Evolutionary conservation across 768 basidiomycete genomes (phyloP).

Genomic region (Mycena venus): DNA sequence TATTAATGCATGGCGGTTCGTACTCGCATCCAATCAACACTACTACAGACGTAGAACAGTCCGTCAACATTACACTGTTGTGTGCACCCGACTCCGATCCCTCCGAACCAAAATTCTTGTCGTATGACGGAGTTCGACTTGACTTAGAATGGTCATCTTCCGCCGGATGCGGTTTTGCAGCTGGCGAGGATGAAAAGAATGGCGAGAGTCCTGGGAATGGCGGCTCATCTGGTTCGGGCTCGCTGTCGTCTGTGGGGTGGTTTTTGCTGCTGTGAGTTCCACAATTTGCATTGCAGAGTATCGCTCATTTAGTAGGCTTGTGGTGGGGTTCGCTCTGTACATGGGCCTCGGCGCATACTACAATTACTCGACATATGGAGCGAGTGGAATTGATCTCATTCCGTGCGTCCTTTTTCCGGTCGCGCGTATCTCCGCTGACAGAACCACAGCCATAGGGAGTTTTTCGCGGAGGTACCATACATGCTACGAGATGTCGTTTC

Average conservation of each 20-base stretch:
- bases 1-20: constrained; percentile 69
- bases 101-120: constrained; percentile 62
- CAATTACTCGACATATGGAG: constrained; percentile 91
- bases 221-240: constrained; percentile 50
- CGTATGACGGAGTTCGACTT: constrained; percentile 69
- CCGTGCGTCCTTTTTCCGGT: constrained; percentile 66
- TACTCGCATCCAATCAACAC: constrained; percentile 67
- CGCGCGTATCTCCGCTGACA: constrained; percentile 2
- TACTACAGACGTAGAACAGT: constrained; percentile 64
- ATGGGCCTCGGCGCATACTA: constrained; percentile 87
- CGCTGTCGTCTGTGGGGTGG: constrained; percentile 85
- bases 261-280: constrained; percentile 85
- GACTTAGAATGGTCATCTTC: constrained; percentile 73
- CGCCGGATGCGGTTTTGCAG: constrained; percentile 66
- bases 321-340: constrained; percentile 78
- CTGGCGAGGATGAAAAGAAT: constrained; percentile 44
- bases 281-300: background rate
- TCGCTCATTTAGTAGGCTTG: constrained; percentile 54
- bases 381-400: constrained; percentile 84
- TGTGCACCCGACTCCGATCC: constrained; percentile 52
- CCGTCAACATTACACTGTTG: constrained; percentile 70
- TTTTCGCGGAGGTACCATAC: constrained; percentile 92
- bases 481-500: constrained; percentile 84
- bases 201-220: constrained; percentile 27
- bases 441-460: constrained; percentile 80